Evolutionary conservation across 352 stramenopile species (phyloP).

Genomic region (Pythium plurisporium): DNA sequence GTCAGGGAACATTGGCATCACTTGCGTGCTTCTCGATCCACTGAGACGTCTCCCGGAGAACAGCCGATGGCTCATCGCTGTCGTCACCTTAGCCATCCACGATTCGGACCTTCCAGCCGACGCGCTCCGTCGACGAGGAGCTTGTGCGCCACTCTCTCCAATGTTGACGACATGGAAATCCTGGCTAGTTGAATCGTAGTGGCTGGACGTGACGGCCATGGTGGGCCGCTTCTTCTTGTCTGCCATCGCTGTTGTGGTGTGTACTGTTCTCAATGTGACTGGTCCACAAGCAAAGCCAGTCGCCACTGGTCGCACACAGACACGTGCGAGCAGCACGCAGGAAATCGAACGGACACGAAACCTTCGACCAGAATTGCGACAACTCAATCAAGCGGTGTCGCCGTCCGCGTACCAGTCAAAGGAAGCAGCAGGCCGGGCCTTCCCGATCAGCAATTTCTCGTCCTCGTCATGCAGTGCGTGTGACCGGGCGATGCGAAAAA

Average conservation of each 20-base stretch:
- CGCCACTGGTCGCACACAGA: not conserved
- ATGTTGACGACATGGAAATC: slow-evolving; percentile 40
- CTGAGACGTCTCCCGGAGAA: slow-evolving; percentile 49
- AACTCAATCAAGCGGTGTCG: too few species aligned
- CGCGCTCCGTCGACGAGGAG: slow-evolving; percentile 25
- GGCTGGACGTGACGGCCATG: slow-evolving; percentile 19
- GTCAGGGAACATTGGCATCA: slow-evolving; percentile 36
- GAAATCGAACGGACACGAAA: not conserved
- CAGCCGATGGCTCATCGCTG: slow-evolving; percentile 57
- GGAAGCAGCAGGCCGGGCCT: too few species aligned
- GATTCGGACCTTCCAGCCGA: slow-evolving; percentile 34
- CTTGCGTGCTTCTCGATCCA: slow-evolving; percentile 53
- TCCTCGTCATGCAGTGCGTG: too few species aligned
- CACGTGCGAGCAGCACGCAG: not conserved
- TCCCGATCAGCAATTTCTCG: slow-evolving; percentile 2
- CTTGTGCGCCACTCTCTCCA: not conserved
- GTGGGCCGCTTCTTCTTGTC: slow-evolving; percentile 39
- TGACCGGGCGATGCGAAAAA: slow-evolving; percentile 1
- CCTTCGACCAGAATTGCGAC: not conserved
- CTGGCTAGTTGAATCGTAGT: slow-evolving; percentile 21
- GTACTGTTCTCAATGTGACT: too few species aligned
- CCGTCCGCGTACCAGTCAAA: too few species aligned
- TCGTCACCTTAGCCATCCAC: slow-evolving; percentile 65
- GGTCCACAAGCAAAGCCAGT: too few species aligned
- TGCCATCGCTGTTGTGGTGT: slow-evolving; percentile 21